Percentiles rank a stretch among this genome's conserved stretches.
Conservation (phyloP, 2,329 filamentous ascomycete species). For the Graphilbum ipis-grandicollis region DNA sequence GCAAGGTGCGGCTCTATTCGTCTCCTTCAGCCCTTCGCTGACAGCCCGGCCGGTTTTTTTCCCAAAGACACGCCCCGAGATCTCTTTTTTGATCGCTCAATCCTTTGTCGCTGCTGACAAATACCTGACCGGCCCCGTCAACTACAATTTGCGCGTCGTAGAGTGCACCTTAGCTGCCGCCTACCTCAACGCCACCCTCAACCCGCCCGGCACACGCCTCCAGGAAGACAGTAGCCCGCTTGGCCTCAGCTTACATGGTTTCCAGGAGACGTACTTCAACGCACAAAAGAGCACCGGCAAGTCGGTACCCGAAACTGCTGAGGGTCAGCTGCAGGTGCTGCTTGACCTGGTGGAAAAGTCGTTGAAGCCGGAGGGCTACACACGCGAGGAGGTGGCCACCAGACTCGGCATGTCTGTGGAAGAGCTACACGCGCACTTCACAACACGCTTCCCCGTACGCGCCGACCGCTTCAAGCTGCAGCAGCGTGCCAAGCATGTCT, state of each 20-base stretch:
- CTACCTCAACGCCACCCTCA: slow-evolving; percentile 41
- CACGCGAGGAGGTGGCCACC: slow-evolving; percentile 60
- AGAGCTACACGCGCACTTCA: slow-evolving; percentile 62
- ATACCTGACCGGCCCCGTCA: slow-evolving; percentile 77
- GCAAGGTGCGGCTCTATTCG: slow-evolving; percentile 72
- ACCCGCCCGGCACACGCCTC: slow-evolving; percentile 40
- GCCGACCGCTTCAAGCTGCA: slow-evolving; percentile 76
- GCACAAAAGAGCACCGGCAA: slow-evolving; percentile 23
- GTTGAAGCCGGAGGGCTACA: slow-evolving; percentile 76
- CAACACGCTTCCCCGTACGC: slow-evolving; percentile 76
- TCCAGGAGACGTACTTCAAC: slow-evolving; percentile 69
- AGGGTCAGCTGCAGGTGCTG: slow-evolving; percentile 57
- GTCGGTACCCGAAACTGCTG: slow-evolving; percentile 14
- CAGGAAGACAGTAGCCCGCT: slow-evolving; percentile 67
- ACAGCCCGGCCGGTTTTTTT: slow-evolving; percentile 63
- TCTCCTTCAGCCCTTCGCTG: slow-evolving; percentile 71
- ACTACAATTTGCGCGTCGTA: slow-evolving; percentile 93
- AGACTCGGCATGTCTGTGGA: slow-evolving; percentile 51
- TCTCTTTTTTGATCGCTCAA: slow-evolving; percentile 87
- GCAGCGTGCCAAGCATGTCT: slow-evolving; percentile 81
- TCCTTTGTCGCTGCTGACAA: slow-evolving; percentile 91
- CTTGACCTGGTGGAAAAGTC: slow-evolving; percentile 51
- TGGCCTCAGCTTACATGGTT: slow-evolving; percentile 66
- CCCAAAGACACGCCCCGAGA: slow-evolving; percentile 62
- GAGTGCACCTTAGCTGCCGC: slow-evolving; percentile 82